Base-by-base conservation (phyloP, 2,329 filamentous ascomycete genomes). In the Nothomitra cinnamomea region DNA sequence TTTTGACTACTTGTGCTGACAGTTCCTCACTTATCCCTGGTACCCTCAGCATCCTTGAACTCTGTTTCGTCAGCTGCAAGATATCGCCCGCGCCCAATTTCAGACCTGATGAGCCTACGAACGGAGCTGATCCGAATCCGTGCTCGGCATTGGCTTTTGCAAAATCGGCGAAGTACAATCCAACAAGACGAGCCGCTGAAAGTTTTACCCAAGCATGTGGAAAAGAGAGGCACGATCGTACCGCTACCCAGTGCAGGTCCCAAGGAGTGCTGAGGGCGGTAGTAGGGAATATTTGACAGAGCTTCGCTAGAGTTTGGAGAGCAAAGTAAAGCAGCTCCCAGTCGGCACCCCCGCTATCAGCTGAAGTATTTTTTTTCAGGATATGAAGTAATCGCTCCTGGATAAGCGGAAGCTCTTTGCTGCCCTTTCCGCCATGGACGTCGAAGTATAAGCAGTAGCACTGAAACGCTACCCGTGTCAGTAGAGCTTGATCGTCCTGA, bases 401-500 rank as follows among this genome's bases (percentile, higher is more conserved):
- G 2, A 89, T 72, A 36, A 80, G 75, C 10, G 74, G 72, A 10
- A 85, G 70, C 61, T 94, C 84, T 60, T 83, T 83, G 56, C 77
- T 74, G 56, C 80, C 80, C 56, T 78, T 79, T 7, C 76, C 70
- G 38, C 79, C 78, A 35, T 76, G 75, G 0, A 77, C 77, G 56
- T 92, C 85, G 55, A 95, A 85, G 65, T 90, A 94, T 51, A 92
- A 79, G 1, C 80, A 77, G 70, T 89, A 95, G 28, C 84, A 79
- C 63, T 92, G 85, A 53, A 95, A 72, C 1, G 83, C 85, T 21
- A 90, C 77, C 56, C 80, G 79, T 51, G 82, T 73, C 24, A 95
- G 77, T 0, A 82, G 73, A 15, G 76, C 62, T 58, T 94, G 89
- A 8, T 83, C 80, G 6, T 80, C 78, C 60, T 89, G 82, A 54